Base-by-base conservation (phyloP, 306 rosid genomes). In the Dalbergia oliveri region DNA sequence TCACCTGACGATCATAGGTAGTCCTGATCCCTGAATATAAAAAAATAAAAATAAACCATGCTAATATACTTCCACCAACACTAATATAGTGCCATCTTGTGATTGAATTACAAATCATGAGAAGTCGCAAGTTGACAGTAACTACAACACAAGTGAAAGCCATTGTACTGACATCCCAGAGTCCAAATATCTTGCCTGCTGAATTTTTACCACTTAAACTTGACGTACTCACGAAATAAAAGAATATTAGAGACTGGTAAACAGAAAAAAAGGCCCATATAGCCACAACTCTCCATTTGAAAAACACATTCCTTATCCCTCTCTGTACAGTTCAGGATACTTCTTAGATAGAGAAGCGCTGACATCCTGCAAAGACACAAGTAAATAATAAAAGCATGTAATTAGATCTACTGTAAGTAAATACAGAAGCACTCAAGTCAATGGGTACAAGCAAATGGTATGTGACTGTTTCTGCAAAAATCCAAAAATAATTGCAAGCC, bases 161-260 rank as follows among this genome's bases (percentile, higher is more conserved):
- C 92, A 92, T 87, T 62, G 97, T 92, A 86, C 94, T 84, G 82
- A 90, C 89, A 85, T 92, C 97, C 92, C 91, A 88, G 62, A 87
- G 87, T 45, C 94, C 92, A 76, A 90, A 87, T 76, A 83, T 81
- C 77, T 82, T 87, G 66, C 97, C 97, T 19, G 86, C 59, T 76
- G 90, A 66, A 74, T 86, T 87, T 74, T 78, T 87, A 78, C 84
- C 89, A 80, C 75, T 57, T 49, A 51, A 59, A 53, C 89, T 88
- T 21, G 92, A 86, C 60, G 41, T 3, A 33, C 82, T 87, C 47
- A 88, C 89, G 76, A 92, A 90, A 58, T 79, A 79, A 75, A 34
- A 90, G 72, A 90, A 88, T 75, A 92, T 63, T 19, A 92, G 84
- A 82, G 97, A 92, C 78, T 92, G 97, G 73, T 88, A 89, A 75